Conservation (phyloP, 306 rosid genomes). For the Cicer arietinum region DNA sequence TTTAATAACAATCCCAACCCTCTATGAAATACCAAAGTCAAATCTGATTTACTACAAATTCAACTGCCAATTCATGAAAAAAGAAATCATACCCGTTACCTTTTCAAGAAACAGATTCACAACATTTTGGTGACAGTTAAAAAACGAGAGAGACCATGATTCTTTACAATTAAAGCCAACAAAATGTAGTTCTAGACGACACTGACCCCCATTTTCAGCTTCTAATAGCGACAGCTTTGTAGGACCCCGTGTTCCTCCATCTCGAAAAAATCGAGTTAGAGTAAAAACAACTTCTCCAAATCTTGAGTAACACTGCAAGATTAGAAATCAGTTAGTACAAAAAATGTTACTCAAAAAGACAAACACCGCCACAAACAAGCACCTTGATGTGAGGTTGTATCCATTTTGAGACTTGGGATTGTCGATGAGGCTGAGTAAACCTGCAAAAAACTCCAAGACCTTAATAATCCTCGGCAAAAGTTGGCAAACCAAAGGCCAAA, state of each 20-base stretch:
- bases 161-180: slow-evolving; percentile 7
- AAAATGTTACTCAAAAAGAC: slow-evolving; percentile 32
- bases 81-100: not conserved
- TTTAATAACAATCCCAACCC: slow-evolving; percentile 11
- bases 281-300: slow-evolving; percentile 87
- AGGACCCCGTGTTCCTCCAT: slow-evolving; percentile 59
- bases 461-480: slow-evolving; percentile 24
- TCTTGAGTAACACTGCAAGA: slow-evolving; percentile 75
- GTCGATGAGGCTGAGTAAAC: slow-evolving; percentile 81
- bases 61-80: slow-evolving; percentile 18
- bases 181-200: slow-evolving; percentile 37
- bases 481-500: slow-evolving; percentile 22
- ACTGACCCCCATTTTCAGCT: slow-evolving; percentile 61
- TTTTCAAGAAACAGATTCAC: slow-evolving; percentile 9
- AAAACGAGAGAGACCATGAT: slow-evolving; percentile 21
- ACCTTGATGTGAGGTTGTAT: slow-evolving; percentile 97
- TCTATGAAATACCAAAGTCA: slow-evolving; percentile 29
- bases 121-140: slow-evolving; percentile 4
- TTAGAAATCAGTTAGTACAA: slow-evolving; percentile 42
- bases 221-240: slow-evolving; percentile 62
- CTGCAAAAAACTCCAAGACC: slow-evolving; percentile 54
- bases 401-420: slow-evolving; percentile 89
- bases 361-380: slow-evolving; percentile 34
- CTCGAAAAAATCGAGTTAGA: slow-evolving; percentile 86
- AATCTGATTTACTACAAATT: slow-evolving; percentile 19